These are phyloP conservation scores for Xylaria sp. DNA, from an alignment of 2,329 filamentous ascomycete species.

Conservation along the genomic window DNA sequence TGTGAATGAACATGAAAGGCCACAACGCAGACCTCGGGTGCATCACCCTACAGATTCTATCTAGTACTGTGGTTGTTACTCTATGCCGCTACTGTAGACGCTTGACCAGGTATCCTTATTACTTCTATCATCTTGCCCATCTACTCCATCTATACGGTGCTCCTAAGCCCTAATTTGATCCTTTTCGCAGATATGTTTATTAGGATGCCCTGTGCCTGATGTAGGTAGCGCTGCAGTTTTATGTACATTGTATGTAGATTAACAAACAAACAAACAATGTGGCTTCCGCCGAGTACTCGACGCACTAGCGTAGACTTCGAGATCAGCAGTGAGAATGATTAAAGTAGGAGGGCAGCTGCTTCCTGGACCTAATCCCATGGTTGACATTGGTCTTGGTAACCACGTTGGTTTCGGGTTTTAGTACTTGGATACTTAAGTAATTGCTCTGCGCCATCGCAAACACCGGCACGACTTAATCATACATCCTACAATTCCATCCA, in stretches of 20 bases:
- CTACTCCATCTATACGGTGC: background rate
- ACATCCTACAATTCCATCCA: conserved; percentile 10
- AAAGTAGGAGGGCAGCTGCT: background rate
- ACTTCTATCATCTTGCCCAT: background rate
- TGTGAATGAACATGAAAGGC: background rate
- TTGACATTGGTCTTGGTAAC: background rate
- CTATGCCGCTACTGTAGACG: background rate
- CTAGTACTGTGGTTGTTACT: background rate
- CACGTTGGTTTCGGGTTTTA: no score
- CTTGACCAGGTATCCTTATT: no score
- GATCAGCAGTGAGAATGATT: background rate
- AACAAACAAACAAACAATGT: background rate
- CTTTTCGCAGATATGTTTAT: no score
- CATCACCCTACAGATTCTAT: background rate
- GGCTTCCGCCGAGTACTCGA: background rate
- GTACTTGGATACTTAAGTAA: background rate
- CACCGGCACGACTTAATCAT: background rate
- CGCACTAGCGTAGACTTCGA: background rate
- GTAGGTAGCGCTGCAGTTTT: background rate
- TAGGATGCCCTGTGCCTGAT: background rate
- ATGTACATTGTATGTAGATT: background rate
- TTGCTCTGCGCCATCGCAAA: background rate
- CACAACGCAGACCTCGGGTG: background rate
- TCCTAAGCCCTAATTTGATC: no score
- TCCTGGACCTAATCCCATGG: background rate